Base-by-base conservation (phyloP, 148 eudicot species). In the Cornus suecica region DNA sequence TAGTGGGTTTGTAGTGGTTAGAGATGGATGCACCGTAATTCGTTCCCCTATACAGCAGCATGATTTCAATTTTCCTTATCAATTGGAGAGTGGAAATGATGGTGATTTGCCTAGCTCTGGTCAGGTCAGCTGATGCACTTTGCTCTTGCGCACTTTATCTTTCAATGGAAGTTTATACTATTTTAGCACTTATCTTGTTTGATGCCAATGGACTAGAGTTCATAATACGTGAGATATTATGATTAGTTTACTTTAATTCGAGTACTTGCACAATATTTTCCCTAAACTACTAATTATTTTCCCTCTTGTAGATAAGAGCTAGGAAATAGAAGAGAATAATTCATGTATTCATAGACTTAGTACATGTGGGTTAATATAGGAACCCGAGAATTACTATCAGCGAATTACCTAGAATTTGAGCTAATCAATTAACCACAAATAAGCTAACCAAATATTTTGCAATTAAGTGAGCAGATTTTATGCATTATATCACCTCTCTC, bases 11-110 rank as follows among this genome's bases (percentile, higher is more conserved):
- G 81, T 92, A 77, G 94, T 92, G 74, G 86, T 92, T 52, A 87
- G 94, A 84, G 94, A 90, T 73, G 97, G 97, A 30, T 83, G 87
- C 79, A 92, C 92, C 26, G 84, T 92, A 70, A 88, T 92, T 72
- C 89, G 86, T 18, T 92, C 97, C 68, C 94, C 97, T 24, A 94
- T 74, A 23, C 97, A 92, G 81, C 97, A 92, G 86, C 97, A 92
- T 83, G 97, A 87, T 84, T 92, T 92, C 81, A 92, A 92, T 83
- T 90, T 90, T 70, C 88, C 97, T 27, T 92, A 80, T 83, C 97
- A 92, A 82, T 74, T 92, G 83, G 94, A 90, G 81, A 82, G 91
- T 84, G 97, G 94, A 32, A 75, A 78, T 78, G 79, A 82, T 80
- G 90, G 92, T 52, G 97, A 92, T 86, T 81, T 90, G 76, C 97